Conservation (phyloP, 306 rosid species). For the Prunus fruticosa region DNA sequence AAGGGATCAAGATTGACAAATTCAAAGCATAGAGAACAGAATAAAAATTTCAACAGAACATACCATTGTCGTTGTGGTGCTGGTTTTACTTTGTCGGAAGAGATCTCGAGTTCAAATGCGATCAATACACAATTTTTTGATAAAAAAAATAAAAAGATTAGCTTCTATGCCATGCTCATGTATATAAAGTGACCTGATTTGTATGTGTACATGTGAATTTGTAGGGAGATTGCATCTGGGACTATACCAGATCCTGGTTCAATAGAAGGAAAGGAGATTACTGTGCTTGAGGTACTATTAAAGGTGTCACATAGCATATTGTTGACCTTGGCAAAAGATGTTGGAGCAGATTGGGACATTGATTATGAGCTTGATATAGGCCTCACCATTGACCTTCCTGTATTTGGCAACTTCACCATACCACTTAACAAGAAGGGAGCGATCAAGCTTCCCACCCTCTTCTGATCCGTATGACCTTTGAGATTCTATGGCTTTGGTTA, state of each 20-base stretch:
- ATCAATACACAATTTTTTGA: too few relatives aligned
- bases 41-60: too few relatives aligned
- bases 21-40: too few relatives aligned
- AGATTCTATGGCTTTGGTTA: not conserved
- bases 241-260: slow-evolving; percentile 83
- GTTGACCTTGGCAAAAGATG: slow-evolving; percentile 60
- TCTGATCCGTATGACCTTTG: slow-evolving; percentile 2
- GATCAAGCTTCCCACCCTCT: slow-evolving; percentile 67
- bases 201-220: too few relatives aligned
- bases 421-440: slow-evolving; percentile 77
- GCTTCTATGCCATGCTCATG: too few relatives aligned
- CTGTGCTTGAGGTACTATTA: slow-evolving; percentile 60
- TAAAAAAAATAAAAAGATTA: too few relatives aligned
- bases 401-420: slow-evolving; percentile 63
- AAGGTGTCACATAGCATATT: slow-evolving; percentile 65
- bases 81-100: too few relatives aligned
- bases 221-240: slow-evolving; percentile 74
- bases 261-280: slow-evolving; percentile 46
- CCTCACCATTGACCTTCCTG: slow-evolving; percentile 71
- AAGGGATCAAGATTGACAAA: too few relatives aligned
- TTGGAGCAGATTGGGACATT: slow-evolving; percentile 84
- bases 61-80: too few relatives aligned
- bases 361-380: slow-evolving; percentile 66
- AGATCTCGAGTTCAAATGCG: too few relatives aligned
- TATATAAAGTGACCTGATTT: not conserved